A percentile compares a stretch with the other conserved stretches of the same genome.
phyloP scores from a whole-genome alignment of 2,329 filamentous ascomycete genomes.

The Macrophomina tecta region DNA sequence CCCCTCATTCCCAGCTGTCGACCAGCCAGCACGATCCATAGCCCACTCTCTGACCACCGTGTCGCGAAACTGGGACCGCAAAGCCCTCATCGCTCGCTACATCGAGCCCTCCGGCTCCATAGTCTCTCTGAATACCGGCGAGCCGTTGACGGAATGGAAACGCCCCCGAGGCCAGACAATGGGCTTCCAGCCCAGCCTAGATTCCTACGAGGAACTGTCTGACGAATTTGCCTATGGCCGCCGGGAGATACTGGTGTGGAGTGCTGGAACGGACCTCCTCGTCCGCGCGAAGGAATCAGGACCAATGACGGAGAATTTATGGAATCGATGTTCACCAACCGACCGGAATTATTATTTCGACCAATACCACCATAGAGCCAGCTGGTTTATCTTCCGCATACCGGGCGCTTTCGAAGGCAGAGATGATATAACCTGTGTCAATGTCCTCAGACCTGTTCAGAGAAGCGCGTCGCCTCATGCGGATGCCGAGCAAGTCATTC shows the following conservation, averaged over 20 bases:
- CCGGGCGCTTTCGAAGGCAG: slow-evolving; percentile 56
- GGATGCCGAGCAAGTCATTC: slow-evolving; percentile 47
- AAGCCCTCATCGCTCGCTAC: slow-evolving; percentile 61
- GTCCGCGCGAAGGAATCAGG: slow-evolving; percentile 56
- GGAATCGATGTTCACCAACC: slow-evolving; percentile 35
- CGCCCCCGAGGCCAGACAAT: slow-evolving; percentile 58
- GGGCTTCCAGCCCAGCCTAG: slow-evolving; percentile 64
- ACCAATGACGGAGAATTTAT: slow-evolving; percentile 32
- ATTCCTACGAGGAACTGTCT: slow-evolving; percentile 62
- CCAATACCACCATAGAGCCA: slow-evolving; percentile 41
- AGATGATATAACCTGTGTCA: slow-evolving; percentile 66
- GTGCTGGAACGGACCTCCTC: slow-evolving; percentile 64
- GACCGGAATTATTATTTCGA: slow-evolving; percentile 38
- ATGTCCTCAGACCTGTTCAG: slow-evolving; percentile 56
- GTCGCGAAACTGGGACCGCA: slow-evolving; percentile 62
- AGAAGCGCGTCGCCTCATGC: slow-evolving; percentile 37
- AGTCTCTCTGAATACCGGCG: slow-evolving; percentile 23
- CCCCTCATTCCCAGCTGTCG: slow-evolving; percentile 44
- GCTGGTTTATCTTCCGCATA: slow-evolving; percentile 61
- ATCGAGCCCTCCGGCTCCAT: slow-evolving; percentile 50
- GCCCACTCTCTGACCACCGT: slow-evolving; percentile 62
- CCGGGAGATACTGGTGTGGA: slow-evolving; percentile 65
- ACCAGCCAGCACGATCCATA: slow-evolving; percentile 5
- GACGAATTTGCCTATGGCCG: slow-evolving; percentile 49
- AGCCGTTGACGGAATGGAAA: slow-evolving; percentile 38